These are phyloP conservation scores for Arthrobotrys megalospora DNA, from an alignment of 2,329 filamentous ascomycete genomes.

Conservation along the genomic window DNA sequence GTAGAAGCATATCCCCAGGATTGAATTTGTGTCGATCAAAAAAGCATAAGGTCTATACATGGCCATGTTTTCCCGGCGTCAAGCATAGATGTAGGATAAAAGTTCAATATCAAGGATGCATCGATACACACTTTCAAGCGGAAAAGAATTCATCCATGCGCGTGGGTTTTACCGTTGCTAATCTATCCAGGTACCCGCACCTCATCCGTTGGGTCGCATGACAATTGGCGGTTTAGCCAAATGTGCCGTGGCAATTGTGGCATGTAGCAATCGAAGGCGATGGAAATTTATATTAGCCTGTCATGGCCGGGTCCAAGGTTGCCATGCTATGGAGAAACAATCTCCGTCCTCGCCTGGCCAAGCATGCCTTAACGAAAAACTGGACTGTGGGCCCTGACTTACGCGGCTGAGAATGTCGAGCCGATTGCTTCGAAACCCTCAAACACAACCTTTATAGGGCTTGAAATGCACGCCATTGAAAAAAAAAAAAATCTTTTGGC, in stretches of 20 bases:
- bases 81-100: slow-evolving; percentile 58
- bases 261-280: slow-evolving; percentile 14
- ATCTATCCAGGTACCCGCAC: slow-evolving; percentile 19
- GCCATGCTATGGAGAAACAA: slow-evolving; percentile 54
- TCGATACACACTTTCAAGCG: slow-evolving; percentile 16
- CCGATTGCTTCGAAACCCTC: slow-evolving; percentile 23
- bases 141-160: background rate
- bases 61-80: slow-evolving; percentile 53
- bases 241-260: slow-evolving; percentile 20
- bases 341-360: slow-evolving; percentile 41
- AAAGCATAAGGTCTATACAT: slow-evolving; percentile 46
- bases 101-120: slow-evolving; percentile 34
- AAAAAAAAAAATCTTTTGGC: slow-evolving; percentile 13
- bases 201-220: slow-evolving; percentile 28
- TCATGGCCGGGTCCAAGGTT: slow-evolving; percentile 25
- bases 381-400: slow-evolving; percentile 20
- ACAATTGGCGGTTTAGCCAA: slow-evolving; percentile 49
- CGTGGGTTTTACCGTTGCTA: background rate
- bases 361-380: slow-evolving; percentile 41
- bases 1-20: slow-evolving; percentile 16
- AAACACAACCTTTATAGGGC: slow-evolving; percentile 29
- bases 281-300: slow-evolving; percentile 50
- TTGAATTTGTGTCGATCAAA: slow-evolving; percentile 37
- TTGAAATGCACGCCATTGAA: slow-evolving; percentile 28
- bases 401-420: slow-evolving; percentile 40